Percentiles rank a stretch among this genome's conserved stretches.
Evolutionary conservation across 495 filamentous ascomycete species (phyloP).

Genomic region (Penicillium dipodomyicola): DNA sequence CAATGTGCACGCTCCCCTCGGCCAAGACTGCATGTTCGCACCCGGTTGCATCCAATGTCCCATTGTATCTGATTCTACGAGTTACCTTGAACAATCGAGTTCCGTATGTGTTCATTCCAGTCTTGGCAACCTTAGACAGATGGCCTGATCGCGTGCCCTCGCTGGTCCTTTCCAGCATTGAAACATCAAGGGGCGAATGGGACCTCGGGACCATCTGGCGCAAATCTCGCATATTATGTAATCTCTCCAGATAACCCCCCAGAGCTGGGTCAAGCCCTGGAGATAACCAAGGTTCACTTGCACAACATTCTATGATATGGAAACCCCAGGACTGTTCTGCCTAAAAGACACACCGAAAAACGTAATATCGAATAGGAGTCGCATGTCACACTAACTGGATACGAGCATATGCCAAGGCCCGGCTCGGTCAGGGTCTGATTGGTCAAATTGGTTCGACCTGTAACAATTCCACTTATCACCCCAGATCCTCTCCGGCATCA

Average conservation of each 20-base stretch:
- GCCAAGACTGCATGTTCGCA: background rate
- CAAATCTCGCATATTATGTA: background rate
- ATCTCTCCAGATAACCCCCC: background rate
- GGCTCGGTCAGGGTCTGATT: background rate
- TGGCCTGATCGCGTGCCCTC: background rate
- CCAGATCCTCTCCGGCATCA: background rate
- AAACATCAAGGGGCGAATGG: background rate
- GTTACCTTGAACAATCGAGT: background rate
- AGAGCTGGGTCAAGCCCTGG: too few relatives aligned
- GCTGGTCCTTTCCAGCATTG: background rate
- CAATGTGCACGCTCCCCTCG: background rate
- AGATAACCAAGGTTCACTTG: too few relatives aligned
- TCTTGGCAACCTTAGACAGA: background rate
- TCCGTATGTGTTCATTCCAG: background rate
- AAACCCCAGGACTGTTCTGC: too few relatives aligned
- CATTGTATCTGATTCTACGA: background rate
- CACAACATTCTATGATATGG: too few relatives aligned
- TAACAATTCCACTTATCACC: background rate
- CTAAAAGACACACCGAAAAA: background rate
- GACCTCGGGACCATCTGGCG: too few relatives aligned
- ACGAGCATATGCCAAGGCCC: background rate
- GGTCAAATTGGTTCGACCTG: background rate
- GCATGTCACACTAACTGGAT: background rate
- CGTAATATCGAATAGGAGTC: background rate
- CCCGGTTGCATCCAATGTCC: background rate